phyloP scores from a whole-genome alignment of 768 basidiomycete genomes.

The Cubamyces lactineus region DNA sequence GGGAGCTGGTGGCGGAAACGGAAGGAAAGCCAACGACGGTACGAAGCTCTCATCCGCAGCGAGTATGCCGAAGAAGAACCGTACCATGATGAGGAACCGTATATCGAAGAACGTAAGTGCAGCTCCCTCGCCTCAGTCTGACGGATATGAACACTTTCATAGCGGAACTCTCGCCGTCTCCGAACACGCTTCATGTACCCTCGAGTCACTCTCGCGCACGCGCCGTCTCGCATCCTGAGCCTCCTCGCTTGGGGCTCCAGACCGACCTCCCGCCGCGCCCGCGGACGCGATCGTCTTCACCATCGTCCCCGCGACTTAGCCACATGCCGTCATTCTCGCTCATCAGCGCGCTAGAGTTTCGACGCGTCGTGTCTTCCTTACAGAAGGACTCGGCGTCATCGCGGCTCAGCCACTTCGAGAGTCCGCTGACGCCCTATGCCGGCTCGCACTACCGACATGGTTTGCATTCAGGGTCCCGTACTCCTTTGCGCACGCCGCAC shows the following conservation, averaged over 20 bases:
- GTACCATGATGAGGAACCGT: conserved; percentile 50
- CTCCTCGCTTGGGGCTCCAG: conserved; percentile 42
- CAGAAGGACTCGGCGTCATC: conserved; percentile 65
- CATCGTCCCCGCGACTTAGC: conserved; percentile 42
- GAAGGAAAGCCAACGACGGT: conserved; percentile 47
- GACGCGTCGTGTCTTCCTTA: conserved; percentile 84
- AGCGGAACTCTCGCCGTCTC: conserved; percentile 21
- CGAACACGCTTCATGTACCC: conserved; percentile 36
- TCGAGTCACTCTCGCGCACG: conserved; percentile 38
- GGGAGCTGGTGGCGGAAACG: conserved; percentile 78
- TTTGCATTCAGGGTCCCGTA: conserved; percentile 41
- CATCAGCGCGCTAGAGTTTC: conserved; percentile 94
- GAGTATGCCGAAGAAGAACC: conserved; percentile 61
- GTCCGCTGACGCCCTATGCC: conserved; percentile 62
- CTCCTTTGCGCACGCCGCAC: conserved; percentile 29
- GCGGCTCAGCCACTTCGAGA: conserved; percentile 67
- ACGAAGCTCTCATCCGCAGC: conserved; percentile 56
- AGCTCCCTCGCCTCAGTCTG: not conserved
- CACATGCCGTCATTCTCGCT: conserved; percentile 87
- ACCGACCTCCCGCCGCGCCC: conserved; percentile 47
- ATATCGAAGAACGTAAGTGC: conserved; percentile 64
- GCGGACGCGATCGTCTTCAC: conserved; percentile 55
- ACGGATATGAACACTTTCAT: not conserved
- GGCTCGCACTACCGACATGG: conserved; percentile 6
- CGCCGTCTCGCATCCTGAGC: conserved; percentile 39